Evolutionary conservation across 1,139 yeast genomes (phyloP), one percentile per base, ranked within the genome.

Genomic region (Yamadazyma siamensis): DNA sequence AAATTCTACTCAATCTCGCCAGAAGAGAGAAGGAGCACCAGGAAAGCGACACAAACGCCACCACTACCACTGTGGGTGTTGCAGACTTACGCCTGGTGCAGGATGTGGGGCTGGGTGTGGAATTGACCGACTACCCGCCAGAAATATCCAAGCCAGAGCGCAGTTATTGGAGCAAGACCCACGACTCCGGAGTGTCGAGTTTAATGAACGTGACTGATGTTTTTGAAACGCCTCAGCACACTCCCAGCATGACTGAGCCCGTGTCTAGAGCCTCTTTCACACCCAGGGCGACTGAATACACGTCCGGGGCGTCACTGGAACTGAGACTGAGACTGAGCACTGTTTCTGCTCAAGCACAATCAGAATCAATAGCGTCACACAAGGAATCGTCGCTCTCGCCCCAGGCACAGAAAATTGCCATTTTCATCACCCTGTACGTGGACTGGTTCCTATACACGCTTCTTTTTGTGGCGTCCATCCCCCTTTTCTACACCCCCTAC

Each of bases 361-460:
- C 22, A 13, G 19, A 14, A 3, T 7, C 7, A 8, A 7, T 18
- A 8, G 20, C 7, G 9, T 18, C 20, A 8, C 20, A 18, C 7
- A 18, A 10, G 7, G 25, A 14, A 2, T 17, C 25, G 4, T 7
- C 16, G 8, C 28, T 43, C 18, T 33, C 33, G 17, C 43, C 45
- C 10, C 26, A 37, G 15, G 32, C 52, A 13, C 47, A 57, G 32
- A 38, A 37, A 5, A 52, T 70, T 9, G 68, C 70, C 2, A 47
- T 66, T 6, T 65, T 67, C 36, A 52, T 72, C 6, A 54, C 66
- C 3, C 56, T 57, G 18, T 59, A 76, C 44, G 65, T 78, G 34
- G 87, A 80, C 50, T 78, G 80, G 75, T 40, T 71, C 11, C 49
- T 77, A 2, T 78, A 75, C 46, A 31, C 47, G 1, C 25, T 59